Evolutionary conservation across 305 asterid genomes (phyloP).

Genomic region (Plantago rigida): DNA sequence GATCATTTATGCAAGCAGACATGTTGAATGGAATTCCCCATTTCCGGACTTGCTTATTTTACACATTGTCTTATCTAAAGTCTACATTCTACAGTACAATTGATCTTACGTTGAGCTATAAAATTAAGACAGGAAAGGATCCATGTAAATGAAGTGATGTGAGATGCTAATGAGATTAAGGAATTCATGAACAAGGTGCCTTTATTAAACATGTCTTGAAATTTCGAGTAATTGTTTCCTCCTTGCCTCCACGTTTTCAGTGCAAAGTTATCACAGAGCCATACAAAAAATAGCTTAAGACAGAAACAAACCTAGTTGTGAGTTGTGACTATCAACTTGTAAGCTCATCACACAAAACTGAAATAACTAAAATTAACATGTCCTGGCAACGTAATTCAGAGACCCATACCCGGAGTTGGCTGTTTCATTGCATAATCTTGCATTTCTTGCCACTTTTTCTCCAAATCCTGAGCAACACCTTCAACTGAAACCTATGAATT

Average conservation of each 20-base stretch:
- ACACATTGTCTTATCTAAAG: not conserved
- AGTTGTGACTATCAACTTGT: not conserved
- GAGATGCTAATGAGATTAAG: not conserved
- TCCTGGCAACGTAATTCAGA: conserved; percentile 4
- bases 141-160: not conserved
- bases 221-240: not conserved
- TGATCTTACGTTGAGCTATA: not conserved
- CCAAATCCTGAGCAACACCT: conserved; percentile 49
- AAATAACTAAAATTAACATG: not conserved
- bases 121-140: not conserved
- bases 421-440: conserved; percentile 69
- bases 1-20: not conserved
- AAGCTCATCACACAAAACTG: not conserved
- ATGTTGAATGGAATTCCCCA: not conserved
- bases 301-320: not conserved
- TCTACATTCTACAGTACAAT: not conserved
- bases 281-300: not conserved
- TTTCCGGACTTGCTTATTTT: not conserved
- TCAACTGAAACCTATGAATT: conserved; percentile 52
- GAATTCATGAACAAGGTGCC: not conserved
- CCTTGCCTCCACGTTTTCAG: not conserved
- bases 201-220: not conserved
- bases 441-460: conserved; percentile 55
- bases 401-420: conserved; percentile 70
- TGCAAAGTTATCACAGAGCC: not conserved